A percentile compares a stretch with the other conserved stretches of the same genome.
These are phyloP conservation scores for Lentinula detonsa DNA, from an alignment of 768 basidiomycete genomes.

Conservation along the genomic window DNA sequence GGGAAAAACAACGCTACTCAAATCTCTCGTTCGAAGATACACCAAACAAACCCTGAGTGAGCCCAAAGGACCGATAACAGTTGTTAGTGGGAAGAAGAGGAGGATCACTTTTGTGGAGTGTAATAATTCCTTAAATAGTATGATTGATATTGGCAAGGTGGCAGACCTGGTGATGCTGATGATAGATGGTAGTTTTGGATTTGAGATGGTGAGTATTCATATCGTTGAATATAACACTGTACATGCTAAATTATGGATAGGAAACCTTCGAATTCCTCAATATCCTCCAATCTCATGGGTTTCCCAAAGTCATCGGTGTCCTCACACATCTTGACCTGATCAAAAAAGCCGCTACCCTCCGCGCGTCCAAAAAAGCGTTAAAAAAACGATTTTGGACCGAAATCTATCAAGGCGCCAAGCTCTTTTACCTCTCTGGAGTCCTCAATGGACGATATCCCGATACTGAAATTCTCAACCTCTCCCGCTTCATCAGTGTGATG, in stretches of 20 bases:
- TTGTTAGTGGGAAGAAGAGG: conserved; percentile 88
- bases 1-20: conserved; percentile 91
- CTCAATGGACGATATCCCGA: conserved; percentile 98
- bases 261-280: conserved; percentile 99
- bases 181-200: conserved; percentile 97
- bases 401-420: conserved; percentile 97
- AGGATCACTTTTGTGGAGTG: conserved; percentile 96
- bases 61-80: conserved; percentile 89
- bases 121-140: conserved; percentile 95
- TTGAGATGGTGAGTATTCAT: conserved; percentile 80
- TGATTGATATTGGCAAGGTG: conserved; percentile 97
- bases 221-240: no score
- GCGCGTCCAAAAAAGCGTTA: conserved; percentile 85
- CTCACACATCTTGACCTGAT: conserved; percentile 96
- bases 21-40: conserved; percentile 85
- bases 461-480: conserved; percentile 91
- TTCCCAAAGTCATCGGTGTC: conserved; percentile 96
- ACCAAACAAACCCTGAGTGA: conserved; percentile 92
- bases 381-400: conserved; percentile 99
- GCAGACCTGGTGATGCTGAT: conserved; percentile 95
- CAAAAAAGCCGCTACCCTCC: conserved; percentile 83
- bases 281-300: conserved; percentile 93
- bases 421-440: conserved; percentile 96
- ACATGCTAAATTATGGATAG: conserved; percentile 30
- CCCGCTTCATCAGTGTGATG: conserved; percentile 95